Conservation (phyloP, 164 flowering plant species). For the Liquidambar formosana region DNA sequence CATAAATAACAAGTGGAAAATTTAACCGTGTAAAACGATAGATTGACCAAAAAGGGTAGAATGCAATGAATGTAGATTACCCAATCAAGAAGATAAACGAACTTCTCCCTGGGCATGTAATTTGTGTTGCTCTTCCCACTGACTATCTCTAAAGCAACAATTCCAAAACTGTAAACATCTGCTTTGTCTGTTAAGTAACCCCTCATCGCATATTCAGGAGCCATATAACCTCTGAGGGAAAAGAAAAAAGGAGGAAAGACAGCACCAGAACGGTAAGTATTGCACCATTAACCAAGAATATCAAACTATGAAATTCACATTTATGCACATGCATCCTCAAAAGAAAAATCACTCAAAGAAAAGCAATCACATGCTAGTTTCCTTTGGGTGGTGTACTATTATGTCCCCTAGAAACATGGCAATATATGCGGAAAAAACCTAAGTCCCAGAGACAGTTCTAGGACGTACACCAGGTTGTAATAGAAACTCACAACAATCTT, state of each 20-base stretch:
- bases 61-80: conserved; percentile 14
- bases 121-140: conserved; percentile 43
- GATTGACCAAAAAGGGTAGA: not conserved
- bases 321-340: not conserved
- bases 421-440: no score
- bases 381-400: no score
- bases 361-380: no score
- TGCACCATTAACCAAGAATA: not conserved
- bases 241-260: not conserved
- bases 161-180: conserved; percentile 47
- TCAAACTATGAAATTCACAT: not conserved
- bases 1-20: not conserved
- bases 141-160: conserved; percentile 44
- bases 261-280: not conserved
- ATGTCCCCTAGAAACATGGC: no score
- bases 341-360: no score
- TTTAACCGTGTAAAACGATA: not conserved
- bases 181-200: conserved; percentile 50
- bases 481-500: no score
- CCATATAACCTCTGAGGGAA: conserved; percentile 46
- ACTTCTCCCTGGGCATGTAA: conserved; percentile 33
- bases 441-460: no score
- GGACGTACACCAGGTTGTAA: no score
- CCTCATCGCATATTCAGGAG: conserved; percentile 47
- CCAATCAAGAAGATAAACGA: conserved; percentile 48